These are phyloP conservation scores for Aspergillus sp. DNA, from an alignment of 2,329 filamentous ascomycete species.

Conservation along the genomic window DNA sequence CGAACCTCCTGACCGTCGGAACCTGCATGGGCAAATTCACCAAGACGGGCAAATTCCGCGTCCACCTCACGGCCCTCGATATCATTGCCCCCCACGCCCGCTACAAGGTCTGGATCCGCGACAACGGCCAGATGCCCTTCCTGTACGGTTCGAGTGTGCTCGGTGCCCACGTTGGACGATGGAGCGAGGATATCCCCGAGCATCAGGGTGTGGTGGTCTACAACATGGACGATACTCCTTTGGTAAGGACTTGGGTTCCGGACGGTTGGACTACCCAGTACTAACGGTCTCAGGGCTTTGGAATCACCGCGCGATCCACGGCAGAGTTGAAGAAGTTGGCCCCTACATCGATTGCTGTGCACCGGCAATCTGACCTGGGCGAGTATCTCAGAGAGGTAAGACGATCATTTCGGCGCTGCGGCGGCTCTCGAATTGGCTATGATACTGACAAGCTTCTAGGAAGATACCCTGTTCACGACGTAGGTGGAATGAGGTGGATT, in stretches of 20 bases:
- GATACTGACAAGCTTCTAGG: conserved; percentile 34
- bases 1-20: conserved; percentile 81
- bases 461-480: conserved; percentile 64
- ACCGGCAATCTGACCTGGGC: conserved; percentile 89
- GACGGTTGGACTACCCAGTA: neutral
- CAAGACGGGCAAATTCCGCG: conserved; percentile 90
- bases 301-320: conserved; percentile 83
- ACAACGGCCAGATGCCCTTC: conserved; percentile 96
- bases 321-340: conserved; percentile 80
- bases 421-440: neutral
- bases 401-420: conserved; percentile 11
- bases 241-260: conserved; percentile 27
- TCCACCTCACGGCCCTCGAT: conserved; percentile 90
- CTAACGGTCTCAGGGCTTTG: conserved; percentile 68
- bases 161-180: conserved; percentile 77
- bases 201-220: conserved; percentile 89
- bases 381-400: conserved; percentile 82
- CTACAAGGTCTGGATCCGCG: conserved; percentile 96
- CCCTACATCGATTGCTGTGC: conserved; percentile 84
- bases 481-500: conserved; percentile 24
- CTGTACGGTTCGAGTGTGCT: conserved; percentile 90
- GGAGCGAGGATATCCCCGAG: conserved; percentile 89
- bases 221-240: conserved; percentile 85
- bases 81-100: conserved; percentile 87
- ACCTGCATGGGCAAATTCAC: conserved; percentile 82